A percentile compares a stretch with the other conserved stretches of the same genome.
These are phyloP conservation scores for Alternaria dauci DNA, from an alignment of 2,329 filamentous ascomycete genomes.

Conservation along the genomic window DNA sequence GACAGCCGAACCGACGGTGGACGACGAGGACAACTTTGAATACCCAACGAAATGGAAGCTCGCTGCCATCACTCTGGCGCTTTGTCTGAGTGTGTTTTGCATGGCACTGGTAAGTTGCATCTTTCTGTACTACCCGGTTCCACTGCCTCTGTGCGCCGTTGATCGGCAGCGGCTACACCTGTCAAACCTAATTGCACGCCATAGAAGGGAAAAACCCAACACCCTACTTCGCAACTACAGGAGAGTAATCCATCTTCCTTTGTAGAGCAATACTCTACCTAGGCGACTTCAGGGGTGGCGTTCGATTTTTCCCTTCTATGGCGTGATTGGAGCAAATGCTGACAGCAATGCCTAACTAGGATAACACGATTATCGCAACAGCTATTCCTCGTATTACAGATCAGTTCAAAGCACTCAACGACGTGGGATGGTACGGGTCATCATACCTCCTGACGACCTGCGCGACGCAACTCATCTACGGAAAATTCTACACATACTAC, in stretches of 20 bases:
- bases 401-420: slow-evolving; percentile 56
- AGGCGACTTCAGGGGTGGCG: no score
- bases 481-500: slow-evolving; percentile 58
- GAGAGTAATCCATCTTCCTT: no score
- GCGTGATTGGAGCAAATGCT: background rate
- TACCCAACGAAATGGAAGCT: slow-evolving; percentile 49
- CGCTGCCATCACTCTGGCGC: slow-evolving; percentile 42
- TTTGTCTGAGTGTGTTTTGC: slow-evolving; percentile 50
- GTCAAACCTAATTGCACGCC: background rate
- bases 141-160: slow-evolving; percentile 2
- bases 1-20: slow-evolving; percentile 23
- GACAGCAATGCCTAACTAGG: slow-evolving; percentile 28
- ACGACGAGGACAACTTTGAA: slow-evolving; percentile 43
- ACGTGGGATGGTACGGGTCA: slow-evolving; percentile 58
- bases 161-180: slow-evolving; percentile 8
- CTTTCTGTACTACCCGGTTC: background rate
- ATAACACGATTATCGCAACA: slow-evolving; percentile 60
- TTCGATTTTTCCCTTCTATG: no score
- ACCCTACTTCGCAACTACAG: no score
- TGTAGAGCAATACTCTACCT: no score
- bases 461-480: slow-evolving; percentile 51
- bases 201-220: no score
- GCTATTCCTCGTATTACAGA: slow-evolving; percentile 60
- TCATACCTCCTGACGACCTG: slow-evolving; percentile 55
- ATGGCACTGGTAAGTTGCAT: slow-evolving; percentile 45